These are phyloP conservation scores for Penicillium parvum DNA, from an alignment of 495 filamentous ascomycete genomes.

Conservation along the genomic window DNA sequence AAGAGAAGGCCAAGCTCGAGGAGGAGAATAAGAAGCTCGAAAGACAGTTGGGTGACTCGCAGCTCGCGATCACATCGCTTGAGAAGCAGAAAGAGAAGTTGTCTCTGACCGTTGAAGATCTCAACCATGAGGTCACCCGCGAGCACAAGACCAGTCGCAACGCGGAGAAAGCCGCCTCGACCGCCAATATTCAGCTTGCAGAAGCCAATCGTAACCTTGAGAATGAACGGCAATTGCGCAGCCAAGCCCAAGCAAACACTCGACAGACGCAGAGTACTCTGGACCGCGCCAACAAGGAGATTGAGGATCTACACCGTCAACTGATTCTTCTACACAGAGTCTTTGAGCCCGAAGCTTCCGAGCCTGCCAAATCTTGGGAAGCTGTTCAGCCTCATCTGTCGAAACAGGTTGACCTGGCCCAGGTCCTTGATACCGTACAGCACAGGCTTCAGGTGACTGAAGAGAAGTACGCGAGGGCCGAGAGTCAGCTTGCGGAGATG, in stretches of 20 bases:
- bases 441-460: slow-evolving; percentile 79
- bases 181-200: slow-evolving; percentile 73
- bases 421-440: slow-evolving; percentile 82
- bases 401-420: slow-evolving; percentile 75
- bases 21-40: slow-evolving; percentile 77
- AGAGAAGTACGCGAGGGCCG: slow-evolving; percentile 78
- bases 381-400: slow-evolving; percentile 54
- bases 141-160: slow-evolving; percentile 89
- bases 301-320: slow-evolving; percentile 73
- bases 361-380: slow-evolving; percentile 58
- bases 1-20: slow-evolving; percentile 79
- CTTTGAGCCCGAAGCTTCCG: slow-evolving; percentile 71
- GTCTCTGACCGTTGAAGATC: slow-evolving; percentile 79
- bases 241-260: slow-evolving; percentile 80
- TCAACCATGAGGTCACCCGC: slow-evolving; percentile 86
- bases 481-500: slow-evolving; percentile 77
- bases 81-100: slow-evolving; percentile 98
- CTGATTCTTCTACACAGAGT: slow-evolving; percentile 78
- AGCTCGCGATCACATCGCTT: slow-evolving; percentile 75
- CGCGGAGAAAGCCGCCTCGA: slow-evolving; percentile 88
- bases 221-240: slow-evolving; percentile 80
- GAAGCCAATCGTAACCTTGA: slow-evolving; percentile 88
- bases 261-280: slow-evolving; percentile 73
- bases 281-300: slow-evolving; percentile 71
- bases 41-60: slow-evolving; percentile 83